A percentile compares a stretch with the other conserved stretches of the same genome.
These are phyloP conservation scores for Magnaporthiopsis rhizophila DNA, from an alignment of 2,329 filamentous ascomycete genomes.

Conservation along the genomic window DNA sequence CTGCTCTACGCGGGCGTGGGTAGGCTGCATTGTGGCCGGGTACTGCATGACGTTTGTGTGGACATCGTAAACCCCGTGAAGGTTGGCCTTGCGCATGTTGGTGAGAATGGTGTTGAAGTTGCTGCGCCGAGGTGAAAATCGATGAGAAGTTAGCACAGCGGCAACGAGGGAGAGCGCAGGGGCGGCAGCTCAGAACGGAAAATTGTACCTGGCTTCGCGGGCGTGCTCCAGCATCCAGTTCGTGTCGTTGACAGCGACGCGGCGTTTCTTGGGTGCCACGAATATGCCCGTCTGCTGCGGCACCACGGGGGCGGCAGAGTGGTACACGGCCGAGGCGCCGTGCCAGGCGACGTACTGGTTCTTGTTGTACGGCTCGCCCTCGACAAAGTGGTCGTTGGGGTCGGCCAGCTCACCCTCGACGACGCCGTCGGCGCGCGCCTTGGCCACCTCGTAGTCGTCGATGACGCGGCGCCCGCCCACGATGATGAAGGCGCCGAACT, in stretches of 20 bases:
- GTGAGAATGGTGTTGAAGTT: conserved; percentile 75
- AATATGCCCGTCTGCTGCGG: conserved; percentile 67
- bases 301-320: conserved; percentile 70
- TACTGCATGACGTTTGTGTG: conserved; percentile 91
- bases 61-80: conserved; percentile 78
- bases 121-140: conserved; percentile 35
- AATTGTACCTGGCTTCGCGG: conserved; percentile 71
- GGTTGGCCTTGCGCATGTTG: conserved; percentile 58
- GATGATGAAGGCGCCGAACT: conserved; percentile 91
- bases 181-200: conserved; percentile 10
- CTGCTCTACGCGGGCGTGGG: conserved; percentile 74
- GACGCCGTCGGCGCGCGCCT: conserved; percentile 66
- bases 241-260: conserved; percentile 79
- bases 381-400: conserved; percentile 71
- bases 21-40: conserved; percentile 82
- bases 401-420: conserved; percentile 88
- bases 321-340: conserved; percentile 91
- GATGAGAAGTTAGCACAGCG: conserved; percentile 4
- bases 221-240: conserved; percentile 98
- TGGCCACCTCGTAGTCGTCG: conserved; percentile 83
- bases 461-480: conserved; percentile 79
- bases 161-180: not conserved
- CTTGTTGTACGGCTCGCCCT: conserved; percentile 87
- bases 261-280: conserved; percentile 70
- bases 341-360: conserved; percentile 99